Percentiles rank a stretch among this genome's conserved stretches.
Conservation (phyloP, 2,329 filamentous ascomycete species). For the Aulographum hederae region DNA sequence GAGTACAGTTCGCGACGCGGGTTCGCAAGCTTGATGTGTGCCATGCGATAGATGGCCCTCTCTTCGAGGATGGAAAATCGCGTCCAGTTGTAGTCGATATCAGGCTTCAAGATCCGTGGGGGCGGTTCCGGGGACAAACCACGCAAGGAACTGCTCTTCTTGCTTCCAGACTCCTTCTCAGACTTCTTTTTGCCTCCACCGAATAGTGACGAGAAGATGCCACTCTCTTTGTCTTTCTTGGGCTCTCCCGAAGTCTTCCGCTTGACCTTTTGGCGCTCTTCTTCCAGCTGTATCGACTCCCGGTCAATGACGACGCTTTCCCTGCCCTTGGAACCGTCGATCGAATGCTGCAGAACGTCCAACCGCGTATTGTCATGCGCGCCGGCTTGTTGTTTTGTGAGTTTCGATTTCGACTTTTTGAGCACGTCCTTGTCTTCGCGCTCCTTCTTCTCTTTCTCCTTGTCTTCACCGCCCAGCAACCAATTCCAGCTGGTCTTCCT, state of each 20-base stretch:
- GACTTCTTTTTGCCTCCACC: conserved; percentile 76
- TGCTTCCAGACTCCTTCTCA: conserved; percentile 54
- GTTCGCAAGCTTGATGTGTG: conserved; percentile 97
- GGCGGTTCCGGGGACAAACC: conserved; percentile 61
- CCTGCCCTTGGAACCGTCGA: conserved; percentile 50
- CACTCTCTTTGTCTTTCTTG: conserved; percentile 76
- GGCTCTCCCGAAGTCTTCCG: conserved; percentile 48
- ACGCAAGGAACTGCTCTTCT: conserved; percentile 48
- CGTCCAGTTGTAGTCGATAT: conserved; percentile 92
- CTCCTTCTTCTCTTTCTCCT: conserved; percentile 38
- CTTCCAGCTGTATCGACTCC: conserved; percentile 54
- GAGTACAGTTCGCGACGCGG: conserved; percentile 80
- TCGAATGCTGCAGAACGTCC: conserved; percentile 73
- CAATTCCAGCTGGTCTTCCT: conserved; percentile 77
- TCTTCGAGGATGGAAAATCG: conserved; percentile 91
- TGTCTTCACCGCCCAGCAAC: conserved; percentile 51
- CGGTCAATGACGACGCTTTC: conserved; percentile 76
- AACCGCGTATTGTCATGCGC: conserved; percentile 61
- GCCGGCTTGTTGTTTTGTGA: conserved; percentile 42
- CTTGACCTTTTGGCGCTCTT: conserved; percentile 65
- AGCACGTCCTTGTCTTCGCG: conserved; percentile 19
- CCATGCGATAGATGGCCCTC: conserved; percentile 94
- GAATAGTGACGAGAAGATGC: conserved; percentile 87
- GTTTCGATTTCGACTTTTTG: conserved; percentile 32
- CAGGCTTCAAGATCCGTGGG: conserved; percentile 55